Base-by-base conservation (phyloP, 768 basidiomycete species). In the Tulasnella sp. region DNA sequence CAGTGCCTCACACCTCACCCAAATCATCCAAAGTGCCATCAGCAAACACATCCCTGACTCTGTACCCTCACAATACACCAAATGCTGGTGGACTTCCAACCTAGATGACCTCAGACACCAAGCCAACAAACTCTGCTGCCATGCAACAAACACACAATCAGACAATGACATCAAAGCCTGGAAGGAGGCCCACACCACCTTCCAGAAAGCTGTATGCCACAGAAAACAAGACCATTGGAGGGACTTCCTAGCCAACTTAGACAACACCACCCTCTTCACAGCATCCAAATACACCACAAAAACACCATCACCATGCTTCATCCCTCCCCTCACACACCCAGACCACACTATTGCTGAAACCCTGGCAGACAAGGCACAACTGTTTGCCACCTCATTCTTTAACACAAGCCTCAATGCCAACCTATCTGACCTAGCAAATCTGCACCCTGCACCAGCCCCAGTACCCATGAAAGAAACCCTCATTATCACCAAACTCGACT, bases 71-170 rank as follows among this genome's bases (percentile, higher is more conserved):
- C 24, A 29, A 34, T 61, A 60, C 55, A 26, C 60, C 2, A 61
- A 61, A 44, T 15, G 60, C 11, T 61, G 60, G 60, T 61, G 60
- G 60, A n/a, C 60, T 13, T 58, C 21, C 26, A 34, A 59, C 4
- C 58, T 59, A n/a, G 30, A 23, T 21, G 27, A 1, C 21, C 58
- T 58, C 58, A 29, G 41, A 3, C n/a, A n/a, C 1, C 13, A 38
- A 3, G 8, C 21, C 5, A 60, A 51, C 30, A 2, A 24, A 13
- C 21, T 42, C 1, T 27, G 41, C 15, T 21, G 60, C 11, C 61
- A 4, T 4, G 61, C 60, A 44, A 45, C 3, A 3, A 11, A 61
- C 21, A 9, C 4, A 43, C 17, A n/a, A 17, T 2, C 4, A 34
- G 13, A 2, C 21, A 19, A 61, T 11, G 34, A 27, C 55, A 1